Conservation (phyloP, 1,139 yeast genomes). For the Arxiozyma bovina region DNA sequence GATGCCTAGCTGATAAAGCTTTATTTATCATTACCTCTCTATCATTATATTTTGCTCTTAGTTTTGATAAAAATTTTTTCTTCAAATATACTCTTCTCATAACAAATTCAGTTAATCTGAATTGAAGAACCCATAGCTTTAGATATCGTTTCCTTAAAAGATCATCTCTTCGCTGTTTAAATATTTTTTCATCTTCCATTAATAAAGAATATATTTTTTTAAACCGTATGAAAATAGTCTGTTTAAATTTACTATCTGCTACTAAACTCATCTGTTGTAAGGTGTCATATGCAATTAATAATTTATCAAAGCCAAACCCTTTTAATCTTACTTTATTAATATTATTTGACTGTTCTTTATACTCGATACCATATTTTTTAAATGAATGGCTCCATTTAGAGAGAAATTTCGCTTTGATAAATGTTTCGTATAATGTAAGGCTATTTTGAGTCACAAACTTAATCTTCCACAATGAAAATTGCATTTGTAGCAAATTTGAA, state of each 20-base stretch:
- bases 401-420: conserved; percentile 8
- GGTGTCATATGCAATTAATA: conserved; percentile 14
- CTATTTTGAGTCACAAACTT: not conserved
- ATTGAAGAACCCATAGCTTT: conserved; percentile 11
- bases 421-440: conserved; percentile 4
- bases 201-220: conserved; percentile 3
- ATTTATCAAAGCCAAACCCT: conserved; percentile 14
- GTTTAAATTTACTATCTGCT: conserved; percentile 21
- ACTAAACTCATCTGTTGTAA: conserved; percentile 12
- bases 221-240: conserved; percentile 11
- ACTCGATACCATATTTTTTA: conserved; percentile 7
- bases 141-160: conserved; percentile 1
- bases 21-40: conserved; percentile 9
- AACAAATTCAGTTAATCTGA: not conserved
- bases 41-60: conserved; percentile 8
- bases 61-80: conserved; percentile 7
- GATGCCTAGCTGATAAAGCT: conserved; percentile 13
- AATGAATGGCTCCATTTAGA: conserved; percentile 11
- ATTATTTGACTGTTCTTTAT: conserved; percentile 8
- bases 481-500: conserved; percentile 4
- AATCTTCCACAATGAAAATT: conserved; percentile 16
- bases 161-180: not conserved
- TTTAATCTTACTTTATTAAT: conserved; percentile 13
- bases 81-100: not conserved
- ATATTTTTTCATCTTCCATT: conserved; percentile 2